Evolutionary conservation across 352 stramenopile genomes (phyloP).

Genomic region (Salisapilia sapeloensis): DNA sequence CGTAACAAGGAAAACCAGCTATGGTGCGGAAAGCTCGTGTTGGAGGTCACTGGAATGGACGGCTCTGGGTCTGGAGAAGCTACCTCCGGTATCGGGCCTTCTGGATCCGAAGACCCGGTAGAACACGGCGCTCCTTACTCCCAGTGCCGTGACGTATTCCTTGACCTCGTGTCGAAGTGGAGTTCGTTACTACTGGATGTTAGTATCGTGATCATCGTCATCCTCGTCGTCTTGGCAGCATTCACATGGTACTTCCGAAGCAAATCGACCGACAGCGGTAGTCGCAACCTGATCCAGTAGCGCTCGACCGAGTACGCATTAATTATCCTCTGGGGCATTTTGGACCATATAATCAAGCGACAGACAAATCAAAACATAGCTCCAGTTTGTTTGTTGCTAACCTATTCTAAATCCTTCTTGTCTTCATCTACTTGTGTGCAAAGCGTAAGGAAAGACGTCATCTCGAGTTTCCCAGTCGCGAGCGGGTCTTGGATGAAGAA

Average conservation of each 20-base stretch:
- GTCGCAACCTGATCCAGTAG: constrained; percentile 9
- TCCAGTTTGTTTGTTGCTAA: too few species aligned
- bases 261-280: constrained; percentile 5
- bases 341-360: too few species aligned
- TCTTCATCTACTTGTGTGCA: constrained; percentile 12
- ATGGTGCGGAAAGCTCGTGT: constrained; percentile 56
- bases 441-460: constrained; percentile 17
- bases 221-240: constrained; percentile 21
- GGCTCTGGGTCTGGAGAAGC: constrained; percentile 16
- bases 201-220: constrained; percentile 31
- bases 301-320: too few species aligned
- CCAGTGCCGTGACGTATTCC: constrained; percentile 39
- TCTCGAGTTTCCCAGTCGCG: constrained; percentile 5
- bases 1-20: constrained; percentile 28
- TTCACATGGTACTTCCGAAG: constrained; percentile 40
- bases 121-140: constrained; percentile 26
- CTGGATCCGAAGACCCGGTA: not conserved
- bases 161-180: constrained; percentile 51
- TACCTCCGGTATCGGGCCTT: constrained; percentile 15
- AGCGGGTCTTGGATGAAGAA: constrained; percentile 60
- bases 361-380: constrained; percentile 1
- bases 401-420: too few species aligned
- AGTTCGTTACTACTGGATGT: constrained; percentile 34
- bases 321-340: too few species aligned
- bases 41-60: constrained; percentile 10